Evolutionary conservation across 1,284 basidiomycete species (phyloP), one percentile per base, ranked within the genome.

Genomic region (Pseudozyma sp.): DNA sequence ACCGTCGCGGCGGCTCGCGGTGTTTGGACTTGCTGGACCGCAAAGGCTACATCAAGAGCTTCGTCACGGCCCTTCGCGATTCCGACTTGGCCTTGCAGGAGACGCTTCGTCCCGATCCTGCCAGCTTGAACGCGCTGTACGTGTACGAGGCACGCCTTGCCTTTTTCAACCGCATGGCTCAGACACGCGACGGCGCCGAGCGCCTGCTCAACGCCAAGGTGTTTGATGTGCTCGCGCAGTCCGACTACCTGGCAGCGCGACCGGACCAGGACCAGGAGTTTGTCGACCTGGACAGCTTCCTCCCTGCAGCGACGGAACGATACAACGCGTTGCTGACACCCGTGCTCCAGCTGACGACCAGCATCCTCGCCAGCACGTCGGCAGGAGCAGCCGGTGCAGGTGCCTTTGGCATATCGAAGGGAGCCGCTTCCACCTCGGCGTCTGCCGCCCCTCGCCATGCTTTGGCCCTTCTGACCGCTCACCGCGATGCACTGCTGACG

Each of bases 81-180:
- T 88, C 90, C 4, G 95, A 98, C 85, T 78, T 86, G 40, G 88
- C 90, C n/a, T 85, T 99, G 66, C 90, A 92, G 80, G 89, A 89
- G 24, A 90, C 94, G 16, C 87, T 98, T 10, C 90, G 91, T 78
- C 92, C 94, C 11, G 94, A 97, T 85, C 94, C 94, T 52, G 92
- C 93, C 92, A 92, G 94, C 68, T 86, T 99, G 19, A 96, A 97
- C 80, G 88, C 93, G 0, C 87, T 96, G 48, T 98, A 97, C 85
- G 93, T 98, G 14, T 98, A 96, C 81, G 96, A 98, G 84, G 90
- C 94, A 14, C 94, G 95, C 85, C 90, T 97, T 88, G 92, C 93
- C 0, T 87, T 97, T 72, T 89, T 98, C 59, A 89, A 92, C 31
- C 89, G 93, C 33, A 89, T 97, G 85, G 90, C 93, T 0, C 90